These are phyloP conservation scores for Barbatosphaeria neglecta DNA, from an alignment of 495 filamentous ascomycete genomes.

Conservation along the genomic window DNA sequence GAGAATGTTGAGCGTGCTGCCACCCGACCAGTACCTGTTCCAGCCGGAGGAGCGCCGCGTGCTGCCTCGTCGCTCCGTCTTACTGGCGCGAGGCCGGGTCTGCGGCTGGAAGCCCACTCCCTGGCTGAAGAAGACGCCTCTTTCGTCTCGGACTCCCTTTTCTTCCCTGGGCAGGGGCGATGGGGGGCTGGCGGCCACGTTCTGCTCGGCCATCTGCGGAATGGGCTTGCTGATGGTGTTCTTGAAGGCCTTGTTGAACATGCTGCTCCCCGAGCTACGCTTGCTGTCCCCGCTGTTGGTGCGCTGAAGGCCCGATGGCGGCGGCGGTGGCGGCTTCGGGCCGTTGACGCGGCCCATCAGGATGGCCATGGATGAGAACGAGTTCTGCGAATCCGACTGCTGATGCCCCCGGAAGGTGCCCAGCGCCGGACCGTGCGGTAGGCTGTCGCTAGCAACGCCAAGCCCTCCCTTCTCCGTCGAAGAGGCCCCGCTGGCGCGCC, in stretches of 20 bases:
- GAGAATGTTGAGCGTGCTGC: conserved; percentile 39
- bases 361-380: conserved; percentile 45
- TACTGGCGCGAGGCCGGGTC: conserved; percentile 14
- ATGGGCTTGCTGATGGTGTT: conserved; percentile 43
- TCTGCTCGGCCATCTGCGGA: conserved; percentile 17
- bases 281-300: conserved; percentile 34
- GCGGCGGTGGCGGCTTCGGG: conserved; percentile 29
- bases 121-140: conserved; percentile 28
- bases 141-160: conserved; percentile 30
- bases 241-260: conserved; percentile 41
- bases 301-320: conserved; percentile 40
- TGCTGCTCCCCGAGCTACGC: conserved; percentile 30
- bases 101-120: conserved; percentile 19
- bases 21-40: conserved; percentile 51
- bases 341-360: conserved; percentile 35
- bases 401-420: conserved; percentile 35
- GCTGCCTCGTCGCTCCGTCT: conserved; percentile 12
- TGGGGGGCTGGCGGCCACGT: conserved; percentile 2
- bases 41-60: conserved; percentile 46
- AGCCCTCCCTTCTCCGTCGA: conserved; percentile 38
- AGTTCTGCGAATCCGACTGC: conserved; percentile 31
- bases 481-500: conserved; percentile 39
- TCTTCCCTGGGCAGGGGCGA: conserved; percentile 19
- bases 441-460: conserved; percentile 42
- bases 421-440: conserved; percentile 30